Conservation (phyloP, 805 yeast species). For the Komagataella mondaviorum region DNA sequence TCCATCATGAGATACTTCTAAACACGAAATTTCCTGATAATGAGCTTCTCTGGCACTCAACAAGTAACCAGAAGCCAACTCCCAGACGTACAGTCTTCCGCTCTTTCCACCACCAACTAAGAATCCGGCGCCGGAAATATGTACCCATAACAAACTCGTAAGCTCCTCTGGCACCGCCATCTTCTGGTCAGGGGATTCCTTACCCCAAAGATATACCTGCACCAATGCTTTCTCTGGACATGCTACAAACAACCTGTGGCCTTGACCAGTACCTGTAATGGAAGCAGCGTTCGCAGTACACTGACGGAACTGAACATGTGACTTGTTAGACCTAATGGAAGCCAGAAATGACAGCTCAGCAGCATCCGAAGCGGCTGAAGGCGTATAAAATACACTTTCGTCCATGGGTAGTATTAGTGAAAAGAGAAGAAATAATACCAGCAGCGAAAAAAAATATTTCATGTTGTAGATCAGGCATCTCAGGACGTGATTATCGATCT, state of each 20-base stretch:
- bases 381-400: conserved; percentile 27
- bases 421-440: not conserved
- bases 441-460: not conserved
- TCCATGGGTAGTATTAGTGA: conserved; percentile 9
- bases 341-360: conserved; percentile 14
- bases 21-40: conserved; percentile 56
- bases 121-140: conserved; percentile 24
- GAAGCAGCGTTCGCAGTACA: conserved; percentile 37
- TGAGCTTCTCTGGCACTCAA: conserved; percentile 68
- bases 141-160: conserved; percentile 36
- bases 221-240: conserved; percentile 62
- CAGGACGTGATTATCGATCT: not conserved
- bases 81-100: conserved; percentile 86
- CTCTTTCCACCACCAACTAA: conserved; percentile 59
- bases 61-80: conserved; percentile 61
- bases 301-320: conserved; percentile 36
- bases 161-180: conserved; percentile 78
- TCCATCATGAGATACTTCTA: conserved; percentile 50
- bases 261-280: conserved; percentile 29
- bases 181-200: conserved; percentile 62
- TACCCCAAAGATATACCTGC: conserved; percentile 58
- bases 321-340: conserved; percentile 32
- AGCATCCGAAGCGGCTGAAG: conserved; percentile 20
- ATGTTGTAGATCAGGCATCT: not conserved
- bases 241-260: conserved; percentile 47